Evolutionary conservation across 306 rosid genomes (phyloP), one percentile per base, ranked within the genome.

Genomic region (Dalbergia cochinchinensis): DNA sequence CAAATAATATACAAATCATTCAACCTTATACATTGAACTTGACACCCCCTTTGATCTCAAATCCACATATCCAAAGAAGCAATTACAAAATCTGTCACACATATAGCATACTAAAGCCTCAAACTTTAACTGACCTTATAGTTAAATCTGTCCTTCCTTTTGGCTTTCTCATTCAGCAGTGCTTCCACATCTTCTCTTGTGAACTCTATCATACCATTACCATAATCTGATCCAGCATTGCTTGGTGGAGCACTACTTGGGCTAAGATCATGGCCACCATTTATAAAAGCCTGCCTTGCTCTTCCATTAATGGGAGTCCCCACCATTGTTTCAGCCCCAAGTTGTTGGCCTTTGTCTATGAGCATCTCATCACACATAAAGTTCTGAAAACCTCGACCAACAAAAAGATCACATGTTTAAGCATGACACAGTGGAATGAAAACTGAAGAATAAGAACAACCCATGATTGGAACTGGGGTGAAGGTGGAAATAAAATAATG

Each of bases 121-220:
- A 66, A 88, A 61, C 62, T 50, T 72, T 20, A 63, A 79, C 88
- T 63, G 35, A 95, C 99, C 99, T 93, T 95, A 61, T 93, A 97
- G 86, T 88, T 95, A 78, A 91, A 95, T 83, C 91, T 95, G 81
- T 95, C 98, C 80, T 90, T 95, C 86, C 94, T 91, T 80, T 84
- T 93, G 65, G 94, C 83, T 61, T 85, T 91, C 81, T 95, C 99
- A 78, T 84, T 93, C 70, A 95, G 70, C 87, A 95, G 72, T 41
- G 96, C 94, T 60, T 91, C 97, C 55, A 95, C 98, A 65, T 95
- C 98, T 73, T 95, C 99, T 86, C 97, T 93, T 20, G 92, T 87
- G 70, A 95, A 95, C 89, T 95, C 99, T 66, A 91, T 83, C 44
- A 85, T 73, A 76, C 95, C 97, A 64, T 85, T 22, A 22, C 26